Percentiles rank a stretch among this genome's conserved stretches.
phyloP scores from a whole-genome alignment of 129 eudicot genomes.

The Gnaphalium uliginosum region DNA sequence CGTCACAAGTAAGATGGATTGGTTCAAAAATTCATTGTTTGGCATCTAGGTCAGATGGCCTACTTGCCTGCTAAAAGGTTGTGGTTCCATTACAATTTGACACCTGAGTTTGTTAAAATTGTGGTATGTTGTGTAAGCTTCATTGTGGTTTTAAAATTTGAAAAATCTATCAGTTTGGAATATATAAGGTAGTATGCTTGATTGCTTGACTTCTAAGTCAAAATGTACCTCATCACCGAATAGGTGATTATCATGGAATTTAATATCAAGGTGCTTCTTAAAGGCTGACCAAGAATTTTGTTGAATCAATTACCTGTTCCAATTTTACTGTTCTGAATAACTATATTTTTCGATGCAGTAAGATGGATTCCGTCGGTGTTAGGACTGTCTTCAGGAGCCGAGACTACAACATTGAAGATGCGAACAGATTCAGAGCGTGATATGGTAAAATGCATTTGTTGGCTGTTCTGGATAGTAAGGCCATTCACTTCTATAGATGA shows the following conservation, averaged over 20 bases:
- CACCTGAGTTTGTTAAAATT: background rate
- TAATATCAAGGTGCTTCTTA: slow-evolving; percentile 8
- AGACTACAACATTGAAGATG: slow-evolving; percentile 54
- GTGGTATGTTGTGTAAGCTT: slow-evolving; percentile 12
- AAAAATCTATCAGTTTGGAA: background rate
- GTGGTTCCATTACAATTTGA: slow-evolving; percentile 7
- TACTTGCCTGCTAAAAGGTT: background rate
- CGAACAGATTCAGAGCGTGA: slow-evolving; percentile 67
- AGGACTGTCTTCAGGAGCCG: slow-evolving; percentile 96
- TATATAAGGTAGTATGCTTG: slow-evolving; percentile 2
- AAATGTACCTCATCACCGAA: background rate
- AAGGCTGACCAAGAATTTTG: background rate
- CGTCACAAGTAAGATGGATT: background rate
- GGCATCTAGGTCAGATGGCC: background rate
- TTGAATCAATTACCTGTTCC: slow-evolving; percentile 65
- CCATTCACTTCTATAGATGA: slow-evolving; percentile 72
- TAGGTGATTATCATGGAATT: background rate
- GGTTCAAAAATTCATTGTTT: background rate
- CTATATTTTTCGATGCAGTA: slow-evolving; percentile 66
- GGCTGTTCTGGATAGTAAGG: slow-evolving; percentile 80
- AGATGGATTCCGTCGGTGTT: slow-evolving; percentile 98
- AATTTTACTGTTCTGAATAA: slow-evolving; percentile 69
- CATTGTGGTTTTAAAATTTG: background rate
- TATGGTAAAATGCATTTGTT: slow-evolving; percentile 87
- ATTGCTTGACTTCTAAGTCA: background rate